Percentiles rank a stretch among this genome's conserved stretches.
Conservation (phyloP, 768 basidiomycete genomes). For the Lentinula boryana region DNA sequence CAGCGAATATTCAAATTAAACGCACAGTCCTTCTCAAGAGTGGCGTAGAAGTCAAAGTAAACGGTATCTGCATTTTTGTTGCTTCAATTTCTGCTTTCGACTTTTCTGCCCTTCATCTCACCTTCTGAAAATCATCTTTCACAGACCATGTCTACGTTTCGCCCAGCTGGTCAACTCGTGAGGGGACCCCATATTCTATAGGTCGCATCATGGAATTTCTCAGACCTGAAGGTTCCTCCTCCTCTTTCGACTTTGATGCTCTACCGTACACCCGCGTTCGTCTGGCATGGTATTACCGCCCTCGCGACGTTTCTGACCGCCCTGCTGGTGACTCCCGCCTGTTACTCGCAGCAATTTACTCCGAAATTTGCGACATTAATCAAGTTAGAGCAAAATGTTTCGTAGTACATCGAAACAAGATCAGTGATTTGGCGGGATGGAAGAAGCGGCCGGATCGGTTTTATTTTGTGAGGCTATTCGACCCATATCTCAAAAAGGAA, state of each 20-base stretch:
- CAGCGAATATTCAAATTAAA: neutral
- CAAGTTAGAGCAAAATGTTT: slow-evolving; percentile 90
- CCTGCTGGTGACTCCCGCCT: slow-evolving; percentile 87
- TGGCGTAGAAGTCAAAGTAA: slow-evolving; percentile 79
- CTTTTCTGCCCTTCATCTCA: neutral
- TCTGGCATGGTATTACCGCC: slow-evolving; percentile 95
- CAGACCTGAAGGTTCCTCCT: slow-evolving; percentile 59
- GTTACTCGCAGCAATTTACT: slow-evolving; percentile 92
- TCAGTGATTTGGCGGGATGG: slow-evolving; percentile 88
- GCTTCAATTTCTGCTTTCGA: slow-evolving; percentile 21
- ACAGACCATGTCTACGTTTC: slow-evolving; percentile 97
- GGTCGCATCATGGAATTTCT: slow-evolving; percentile 97
- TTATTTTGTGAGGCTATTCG: slow-evolving; percentile 93
- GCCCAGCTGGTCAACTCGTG: slow-evolving; percentile 85
- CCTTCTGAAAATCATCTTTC: slow-evolving; percentile 16
- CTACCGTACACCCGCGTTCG: slow-evolving; percentile 79
- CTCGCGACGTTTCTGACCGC: slow-evolving; percentile 91
- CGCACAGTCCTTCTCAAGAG: slow-evolving; percentile 62
- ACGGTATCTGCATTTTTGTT: slow-evolving; percentile 51
- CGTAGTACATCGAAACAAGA: slow-evolving; percentile 94
- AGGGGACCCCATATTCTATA: slow-evolving; percentile 93
- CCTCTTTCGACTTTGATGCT: slow-evolving; percentile 58
- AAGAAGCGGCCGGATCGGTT: slow-evolving; percentile 93
- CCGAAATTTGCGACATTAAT: slow-evolving; percentile 91
- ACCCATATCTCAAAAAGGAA: slow-evolving; percentile 97